Conservation (phyloP, 805 yeast genomes). For the Tetrapisispora namnaoensis region DNA sequence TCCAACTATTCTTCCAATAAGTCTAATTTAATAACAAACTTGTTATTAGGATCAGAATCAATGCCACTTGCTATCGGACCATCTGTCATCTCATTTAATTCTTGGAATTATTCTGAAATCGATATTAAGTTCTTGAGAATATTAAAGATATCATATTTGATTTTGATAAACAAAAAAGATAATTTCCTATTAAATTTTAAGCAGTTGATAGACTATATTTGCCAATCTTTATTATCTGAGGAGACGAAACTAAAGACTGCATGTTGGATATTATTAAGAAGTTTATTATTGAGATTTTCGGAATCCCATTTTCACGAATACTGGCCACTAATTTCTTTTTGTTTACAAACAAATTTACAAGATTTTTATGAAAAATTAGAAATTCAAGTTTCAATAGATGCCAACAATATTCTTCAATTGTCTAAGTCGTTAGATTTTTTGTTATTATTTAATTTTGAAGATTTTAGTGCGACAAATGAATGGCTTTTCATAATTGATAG, state of each 20-base stretch:
- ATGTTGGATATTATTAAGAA: slow-evolving; percentile 50
- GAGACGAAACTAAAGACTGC: slow-evolving; percentile 20
- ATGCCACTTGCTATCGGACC: slow-evolving; percentile 41
- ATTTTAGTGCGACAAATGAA: slow-evolving; percentile 56
- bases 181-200: slow-evolving; percentile 39
- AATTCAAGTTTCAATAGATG: slow-evolving; percentile 22
- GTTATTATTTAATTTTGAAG: slow-evolving; percentile 60
- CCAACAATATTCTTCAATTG: slow-evolving; percentile 39
- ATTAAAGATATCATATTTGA: slow-evolving; percentile 52
- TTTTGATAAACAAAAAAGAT: slow-evolving; percentile 54
- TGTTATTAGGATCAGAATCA: slow-evolving; percentile 19
- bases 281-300: slow-evolving; percentile 50
- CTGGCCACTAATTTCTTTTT: slow-evolving; percentile 62
- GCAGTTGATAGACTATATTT: slow-evolving; percentile 39
- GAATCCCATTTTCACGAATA: slow-evolving; percentile 56
- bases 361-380: slow-evolving; percentile 23
- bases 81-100: slow-evolving; percentile 45
- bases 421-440: slow-evolving; percentile 74
- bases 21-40: slow-evolving; percentile 34
- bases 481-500: slow-evolving; percentile 80
- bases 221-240: slow-evolving; percentile 28
- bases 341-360: slow-evolving; percentile 38
- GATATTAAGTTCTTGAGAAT: slow-evolving; percentile 44
- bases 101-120: slow-evolving; percentile 66
- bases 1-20: slow-evolving; percentile 43